Percentiles rank a stretch among this genome's conserved stretches.
Evolutionary conservation across 441 rosid genomes (phyloP).

Genomic region (Biscutella laevigata): DNA sequence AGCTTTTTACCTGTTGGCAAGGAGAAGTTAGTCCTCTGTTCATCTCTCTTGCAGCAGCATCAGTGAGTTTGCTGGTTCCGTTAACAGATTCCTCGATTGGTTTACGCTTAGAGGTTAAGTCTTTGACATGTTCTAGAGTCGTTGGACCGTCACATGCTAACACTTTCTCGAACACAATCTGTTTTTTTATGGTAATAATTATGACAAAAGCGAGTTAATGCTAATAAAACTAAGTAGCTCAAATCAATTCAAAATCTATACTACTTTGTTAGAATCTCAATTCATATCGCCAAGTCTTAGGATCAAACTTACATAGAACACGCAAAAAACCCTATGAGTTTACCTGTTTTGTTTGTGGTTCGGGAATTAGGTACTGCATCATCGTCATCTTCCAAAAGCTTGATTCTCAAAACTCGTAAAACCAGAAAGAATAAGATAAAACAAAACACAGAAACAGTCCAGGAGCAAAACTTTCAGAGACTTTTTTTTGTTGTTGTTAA

Average conservation of each 20-base stretch:
- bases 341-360: conserved; percentile 29
- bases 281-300: too few relatives aligned
- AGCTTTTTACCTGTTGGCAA: conserved; percentile 50
- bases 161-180: conserved; percentile 57
- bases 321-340: too few relatives aligned
- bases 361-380: conserved; percentile 21
- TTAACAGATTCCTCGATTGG: conserved; percentile 58
- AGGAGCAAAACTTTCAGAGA: too few relatives aligned
- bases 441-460: conserved; percentile 4
- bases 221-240: neutral
- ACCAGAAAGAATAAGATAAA: neutral
- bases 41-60: conserved; percentile 63
- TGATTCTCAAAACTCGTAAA: neutral
- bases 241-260: neutral
- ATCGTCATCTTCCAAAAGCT: neutral
- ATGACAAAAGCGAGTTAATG: neutral
- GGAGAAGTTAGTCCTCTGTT: conserved; percentile 54
- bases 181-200: neutral
- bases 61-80: conserved; percentile 38
- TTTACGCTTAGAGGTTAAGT: conserved; percentile 55
- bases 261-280: neutral
- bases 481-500: too few relatives aligned
- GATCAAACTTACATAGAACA: too few relatives aligned
- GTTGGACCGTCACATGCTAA: conserved; percentile 38
- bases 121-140: conserved; percentile 48